Conservation (phyloP, 352 stramenopile species). For the Blastocystis sp. region DNA sequence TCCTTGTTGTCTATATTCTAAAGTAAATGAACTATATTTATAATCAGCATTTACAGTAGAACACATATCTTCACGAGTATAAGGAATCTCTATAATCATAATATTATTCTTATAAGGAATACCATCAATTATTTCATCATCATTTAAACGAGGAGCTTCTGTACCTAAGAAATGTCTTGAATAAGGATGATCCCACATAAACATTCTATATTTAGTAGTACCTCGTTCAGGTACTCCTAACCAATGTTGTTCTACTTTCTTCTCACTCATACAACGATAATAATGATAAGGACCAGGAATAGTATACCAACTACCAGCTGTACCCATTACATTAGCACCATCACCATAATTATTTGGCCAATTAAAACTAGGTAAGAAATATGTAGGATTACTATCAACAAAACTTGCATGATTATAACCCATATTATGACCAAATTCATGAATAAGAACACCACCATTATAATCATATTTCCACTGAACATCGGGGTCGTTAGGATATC, state of each 20-base stretch:
- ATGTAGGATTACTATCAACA: not conserved
- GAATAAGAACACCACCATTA: constrained; percentile 21
- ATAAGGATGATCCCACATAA: constrained; percentile 31
- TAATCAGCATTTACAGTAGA: constrained; percentile 20
- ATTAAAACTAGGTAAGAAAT: constrained; percentile 4
- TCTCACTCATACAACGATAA: constrained; percentile 4
- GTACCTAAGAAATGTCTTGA: constrained; percentile 14
- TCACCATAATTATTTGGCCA: constrained; percentile 30
- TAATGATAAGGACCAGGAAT: constrained; percentile 13
- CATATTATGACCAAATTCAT: constrained; percentile 37
- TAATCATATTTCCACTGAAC: constrained; percentile 33
- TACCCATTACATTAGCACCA: constrained; percentile 18
- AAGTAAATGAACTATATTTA: constrained; percentile 16
- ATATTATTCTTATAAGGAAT: constrained; percentile 13
- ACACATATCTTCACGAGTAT: constrained; percentile 9
- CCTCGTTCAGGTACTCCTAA: not conserved
- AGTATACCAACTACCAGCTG: constrained; percentile 12
- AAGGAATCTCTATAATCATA: constrained; percentile 19
- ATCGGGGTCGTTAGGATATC: constrained; percentile 30
- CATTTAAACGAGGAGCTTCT: not conserved
- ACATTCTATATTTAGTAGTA: constrained; percentile 4
- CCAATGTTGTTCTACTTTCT: constrained; percentile 12
- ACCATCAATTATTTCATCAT: constrained; percentile 9
- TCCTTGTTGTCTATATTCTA: constrained; percentile 21
- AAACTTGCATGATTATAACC: constrained; percentile 14